phyloP scores from a whole-genome alignment of 2,329 filamentous ascomycete species.

The Aureobasidium uvarum region DNA sequence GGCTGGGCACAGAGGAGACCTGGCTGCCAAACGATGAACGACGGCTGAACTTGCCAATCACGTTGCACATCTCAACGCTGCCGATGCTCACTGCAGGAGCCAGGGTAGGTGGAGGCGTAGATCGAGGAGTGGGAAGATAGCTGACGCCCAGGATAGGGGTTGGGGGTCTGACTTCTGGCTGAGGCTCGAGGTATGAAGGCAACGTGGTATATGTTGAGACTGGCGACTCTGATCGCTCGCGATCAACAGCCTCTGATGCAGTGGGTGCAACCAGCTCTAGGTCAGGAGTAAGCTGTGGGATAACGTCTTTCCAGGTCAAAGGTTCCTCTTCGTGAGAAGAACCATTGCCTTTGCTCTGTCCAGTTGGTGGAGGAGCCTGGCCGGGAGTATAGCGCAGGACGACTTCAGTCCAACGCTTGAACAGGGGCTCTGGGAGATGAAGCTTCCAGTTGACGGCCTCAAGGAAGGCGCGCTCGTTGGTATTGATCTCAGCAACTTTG shows the following conservation, averaged over 20 bases:
- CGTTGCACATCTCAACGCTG: conserved; percentile 49
- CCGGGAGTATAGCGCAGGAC: conserved; percentile 78
- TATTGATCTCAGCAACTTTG: conserved; percentile 89
- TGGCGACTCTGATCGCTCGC: conserved; percentile 41
- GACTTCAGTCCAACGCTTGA: conserved; percentile 91
- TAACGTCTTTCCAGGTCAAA: conserved; percentile 47
- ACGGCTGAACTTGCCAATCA: conserved; percentile 50
- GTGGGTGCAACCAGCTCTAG: conserved; percentile 44
- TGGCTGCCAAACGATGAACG: conserved; percentile 51
- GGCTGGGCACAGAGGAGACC: conserved; percentile 54
- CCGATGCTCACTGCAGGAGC: conserved; percentile 62
- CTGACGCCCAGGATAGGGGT: conserved; percentile 57
- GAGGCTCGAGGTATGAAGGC: conserved; percentile 53
- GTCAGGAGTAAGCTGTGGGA: conserved; percentile 58
- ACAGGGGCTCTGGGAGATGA: conserved; percentile 84
- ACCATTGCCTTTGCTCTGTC: conserved; percentile 22
- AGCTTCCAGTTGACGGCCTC: conserved; percentile 89
- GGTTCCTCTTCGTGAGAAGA: conserved; percentile 23
- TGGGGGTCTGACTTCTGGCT: conserved; percentile 49
- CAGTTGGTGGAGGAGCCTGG: conserved; percentile 35
- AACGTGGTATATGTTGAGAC: conserved; percentile 44
- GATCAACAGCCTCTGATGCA: background rate
- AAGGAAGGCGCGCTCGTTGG: conserved; percentile 92
- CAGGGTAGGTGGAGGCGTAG: conserved; percentile 56
- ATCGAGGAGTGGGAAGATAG: conserved; percentile 60